These are phyloP conservation scores for Boletus tomentosulus DNA, from an alignment of 768 basidiomycete species.

Conservation along the genomic window DNA sequence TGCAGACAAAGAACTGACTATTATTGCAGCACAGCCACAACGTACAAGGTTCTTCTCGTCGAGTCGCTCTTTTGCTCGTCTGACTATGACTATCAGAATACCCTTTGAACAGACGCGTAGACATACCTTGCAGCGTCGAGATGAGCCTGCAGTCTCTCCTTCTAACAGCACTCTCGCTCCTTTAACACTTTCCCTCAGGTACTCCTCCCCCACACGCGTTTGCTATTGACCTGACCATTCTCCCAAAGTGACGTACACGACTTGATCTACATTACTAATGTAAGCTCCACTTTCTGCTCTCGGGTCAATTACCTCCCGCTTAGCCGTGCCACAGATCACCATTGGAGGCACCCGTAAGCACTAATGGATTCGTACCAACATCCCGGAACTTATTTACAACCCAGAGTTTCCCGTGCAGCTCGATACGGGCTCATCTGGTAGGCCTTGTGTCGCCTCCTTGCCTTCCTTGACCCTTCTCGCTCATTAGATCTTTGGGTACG, in stretches of 20 bases:
- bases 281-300: constrained; percentile 31
- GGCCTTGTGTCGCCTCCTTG: background rate
- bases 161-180: constrained; percentile 4
- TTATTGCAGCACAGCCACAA: constrained; percentile 17
- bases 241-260: constrained; percentile 62
- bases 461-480: background rate
- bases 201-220: background rate
- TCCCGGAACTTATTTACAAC: background rate
- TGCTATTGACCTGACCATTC: constrained; percentile 11
- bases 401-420: constrained; percentile 72
- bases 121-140: constrained; percentile 34
- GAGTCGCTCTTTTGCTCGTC: background rate
- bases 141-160: constrained; percentile 28
- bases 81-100: constrained; percentile 42
- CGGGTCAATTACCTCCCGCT: background rate
- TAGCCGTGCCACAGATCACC: constrained; percentile 47
- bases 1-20: background rate
- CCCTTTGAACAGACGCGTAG: constrained; percentile 46
- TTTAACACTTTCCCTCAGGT: constrained; percentile 23
- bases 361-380: background rate
- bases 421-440: constrained; percentile 68
- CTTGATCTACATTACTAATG: constrained; percentile 75
- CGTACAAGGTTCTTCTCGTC: background rate
- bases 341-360: constrained; percentile 56
- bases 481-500: constrained; percentile 67